Evolutionary conservation across 1,284 basidiomycete genomes (phyloP), one percentile per base, ranked within the genome.

Genomic region (Dichomitus squalens): DNA sequence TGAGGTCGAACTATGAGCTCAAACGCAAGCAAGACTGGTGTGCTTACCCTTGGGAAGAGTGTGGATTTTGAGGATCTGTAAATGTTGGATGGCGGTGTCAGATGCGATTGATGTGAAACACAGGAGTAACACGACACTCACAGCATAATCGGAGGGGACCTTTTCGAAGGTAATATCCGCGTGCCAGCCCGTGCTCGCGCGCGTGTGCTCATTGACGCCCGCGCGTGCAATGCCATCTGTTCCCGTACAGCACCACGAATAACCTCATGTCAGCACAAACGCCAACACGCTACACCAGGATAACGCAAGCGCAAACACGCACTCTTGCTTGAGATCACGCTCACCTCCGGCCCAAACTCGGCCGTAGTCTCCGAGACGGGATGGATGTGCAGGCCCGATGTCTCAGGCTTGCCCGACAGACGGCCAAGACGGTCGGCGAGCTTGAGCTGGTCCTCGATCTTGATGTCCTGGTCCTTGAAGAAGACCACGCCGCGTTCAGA

Each of bases 401-500:
- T 74, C 33, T 71, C 65, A 0, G 88, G 87, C 49, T 84, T 83
- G 23, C 86, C 87, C 3, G 81, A 74, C 2, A 84, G 74, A 55
- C 78, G 72, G 3, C 87, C 87, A 18, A 90, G 70, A 23, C 76
- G 73, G 34, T 76, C 70, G 8, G 74, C 77, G 34, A 86, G 75
- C 41, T 66, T 60, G 56, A 76, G 76, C 65, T 83, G 78, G 52
- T 83, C 73, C 7, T 75, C 72, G 8, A 79, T 64, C 3, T 73
- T 73, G 51, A 84, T 59, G 40, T 78, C 74, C 62, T 85, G 88
- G 27, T 80, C 74, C 20, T 82, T 78, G 79, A 92, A 88, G 74
- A 90, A 89, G 27, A 87, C 86, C 46, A 90, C 88, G 11, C 87
- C 87, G 38, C 88, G 84, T 57, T 87, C 81, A 2, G 87, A 84